Conservation (phyloP, 2,329 filamentous ascomycete genomes). For the Alternaria gansuensis region DNA sequence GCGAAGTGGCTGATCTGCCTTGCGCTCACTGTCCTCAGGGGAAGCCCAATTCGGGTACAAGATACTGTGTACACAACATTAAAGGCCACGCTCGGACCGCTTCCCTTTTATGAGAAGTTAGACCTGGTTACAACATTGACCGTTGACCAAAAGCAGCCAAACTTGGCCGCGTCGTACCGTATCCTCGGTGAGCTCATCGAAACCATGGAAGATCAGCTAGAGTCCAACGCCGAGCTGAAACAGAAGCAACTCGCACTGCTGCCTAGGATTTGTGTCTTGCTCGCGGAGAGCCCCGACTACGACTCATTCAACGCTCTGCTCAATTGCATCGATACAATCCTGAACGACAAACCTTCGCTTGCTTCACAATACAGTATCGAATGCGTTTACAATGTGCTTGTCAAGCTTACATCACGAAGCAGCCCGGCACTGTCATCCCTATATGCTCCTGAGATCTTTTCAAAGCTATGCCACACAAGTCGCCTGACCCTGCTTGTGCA, state of each 20-base stretch:
- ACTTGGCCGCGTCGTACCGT: constrained; percentile 30
- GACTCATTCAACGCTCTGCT: constrained; percentile 60
- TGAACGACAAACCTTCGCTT: constrained; percentile 49
- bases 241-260: constrained; percentile 42
- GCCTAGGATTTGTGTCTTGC: constrained; percentile 35
- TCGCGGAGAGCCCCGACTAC: constrained; percentile 62
- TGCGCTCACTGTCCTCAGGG: constrained; percentile 33
- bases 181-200: constrained; percentile 42
- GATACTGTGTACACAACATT: constrained; percentile 27
- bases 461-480: constrained; percentile 63
- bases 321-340: constrained; percentile 60
- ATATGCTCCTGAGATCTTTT: constrained; percentile 58
- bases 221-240: constrained; percentile 34
- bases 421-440: constrained; percentile 39
- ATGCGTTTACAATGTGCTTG: constrained; percentile 50
- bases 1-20: constrained; percentile 35
- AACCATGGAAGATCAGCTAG: constrained; percentile 39
- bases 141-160: constrained; percentile 12
- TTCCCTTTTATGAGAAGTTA: constrained; percentile 35
- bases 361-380: constrained; percentile 58
- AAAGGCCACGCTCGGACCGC: constrained; percentile 24
- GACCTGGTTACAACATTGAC: constrained; percentile 30
- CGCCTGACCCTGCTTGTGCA: constrained; percentile 65
- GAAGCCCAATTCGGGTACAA: constrained; percentile 22
- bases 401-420: constrained; percentile 45